Conservation (phyloP, 2,329 filamentous ascomycete genomes). For the Microsporum audouinii region DNA sequence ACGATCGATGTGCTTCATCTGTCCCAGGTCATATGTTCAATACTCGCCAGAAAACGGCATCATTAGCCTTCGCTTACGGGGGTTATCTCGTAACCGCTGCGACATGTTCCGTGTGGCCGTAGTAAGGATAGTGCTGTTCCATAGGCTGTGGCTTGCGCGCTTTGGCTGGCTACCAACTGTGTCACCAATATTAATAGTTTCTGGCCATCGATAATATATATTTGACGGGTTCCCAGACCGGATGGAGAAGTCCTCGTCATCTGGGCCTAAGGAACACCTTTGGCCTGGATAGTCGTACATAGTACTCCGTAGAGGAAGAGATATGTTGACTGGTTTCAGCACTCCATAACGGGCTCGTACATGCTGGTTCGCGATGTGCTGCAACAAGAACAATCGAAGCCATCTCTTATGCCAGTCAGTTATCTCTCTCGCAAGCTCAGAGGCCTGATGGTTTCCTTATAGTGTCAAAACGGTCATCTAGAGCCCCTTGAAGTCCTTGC, state of each 20-base stretch:
- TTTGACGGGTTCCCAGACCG: too few relatives aligned
- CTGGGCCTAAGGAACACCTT: too few relatives aligned
- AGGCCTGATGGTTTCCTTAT: neutral
- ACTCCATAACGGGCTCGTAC: neutral
- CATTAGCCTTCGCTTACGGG: neutral
- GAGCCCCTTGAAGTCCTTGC: too few relatives aligned
- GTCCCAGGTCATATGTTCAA: neutral
- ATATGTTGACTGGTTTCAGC: neutral
- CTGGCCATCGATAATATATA: neutral
- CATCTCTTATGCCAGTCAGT: neutral
- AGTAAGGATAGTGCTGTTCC: neutral
- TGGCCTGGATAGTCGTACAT: too few relatives aligned
- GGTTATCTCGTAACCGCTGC: neutral
- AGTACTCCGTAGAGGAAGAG: neutral
- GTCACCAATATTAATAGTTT: neutral
- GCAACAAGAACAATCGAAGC: neutral
- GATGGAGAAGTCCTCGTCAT: too few relatives aligned
- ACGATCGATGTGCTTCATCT: neutral
- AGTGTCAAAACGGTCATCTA: too few relatives aligned
- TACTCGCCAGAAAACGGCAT: neutral
- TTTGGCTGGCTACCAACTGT: neutral
- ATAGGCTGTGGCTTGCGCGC: neutral
- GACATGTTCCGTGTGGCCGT: neutral
- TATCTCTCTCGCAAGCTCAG: neutral
- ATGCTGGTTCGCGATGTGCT: neutral